Conservation (phyloP, 176 grass and related monocot species). For the Tillandsia fasciculata region DNA sequence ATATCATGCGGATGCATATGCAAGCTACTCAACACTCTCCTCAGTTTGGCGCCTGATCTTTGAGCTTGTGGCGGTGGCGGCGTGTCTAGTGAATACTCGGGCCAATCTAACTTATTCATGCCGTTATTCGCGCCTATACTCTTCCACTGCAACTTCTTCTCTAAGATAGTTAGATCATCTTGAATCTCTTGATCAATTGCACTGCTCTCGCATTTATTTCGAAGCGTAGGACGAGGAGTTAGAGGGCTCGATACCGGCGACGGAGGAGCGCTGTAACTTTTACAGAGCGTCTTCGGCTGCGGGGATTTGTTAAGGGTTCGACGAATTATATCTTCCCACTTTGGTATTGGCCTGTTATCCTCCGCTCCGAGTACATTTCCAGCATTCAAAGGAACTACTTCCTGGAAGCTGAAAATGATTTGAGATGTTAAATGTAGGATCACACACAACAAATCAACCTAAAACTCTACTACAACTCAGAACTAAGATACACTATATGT, state of each 20-base stretch:
- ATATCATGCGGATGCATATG: conserved; percentile 5
- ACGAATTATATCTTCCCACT: conserved; percentile 56
- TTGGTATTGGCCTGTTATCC: conserved; percentile 44
- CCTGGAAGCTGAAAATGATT: conserved; percentile 43
- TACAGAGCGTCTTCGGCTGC: conserved; percentile 29
- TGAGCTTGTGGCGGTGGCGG: conserved; percentile 3
- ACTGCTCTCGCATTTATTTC: not conserved
- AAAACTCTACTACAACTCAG: not conserved
- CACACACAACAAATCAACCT: not conserved
- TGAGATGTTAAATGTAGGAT: not conserved
- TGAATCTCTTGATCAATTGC: not conserved
- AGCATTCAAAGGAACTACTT: conserved; percentile 54
- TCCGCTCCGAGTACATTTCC: conserved; percentile 61
- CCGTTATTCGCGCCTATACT: not conserved
- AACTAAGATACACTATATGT: too few species aligned
- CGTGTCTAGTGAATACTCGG: conserved; percentile 40
- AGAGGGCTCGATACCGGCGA: conserved; percentile 27
- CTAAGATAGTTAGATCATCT: not conserved
- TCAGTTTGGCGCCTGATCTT: conserved; percentile 26
- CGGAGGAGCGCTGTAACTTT: conserved; percentile 52
- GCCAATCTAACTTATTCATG: conserved; percentile 34
- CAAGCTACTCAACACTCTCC: conserved; percentile 30
- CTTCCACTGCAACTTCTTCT: not conserved
- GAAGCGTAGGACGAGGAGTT: not conserved
- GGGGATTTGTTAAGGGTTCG: conserved; percentile 48